These are phyloP conservation scores for Cicer arietinum DNA, from an alignment of 306 rosid genomes.

Conservation along the genomic window DNA sequence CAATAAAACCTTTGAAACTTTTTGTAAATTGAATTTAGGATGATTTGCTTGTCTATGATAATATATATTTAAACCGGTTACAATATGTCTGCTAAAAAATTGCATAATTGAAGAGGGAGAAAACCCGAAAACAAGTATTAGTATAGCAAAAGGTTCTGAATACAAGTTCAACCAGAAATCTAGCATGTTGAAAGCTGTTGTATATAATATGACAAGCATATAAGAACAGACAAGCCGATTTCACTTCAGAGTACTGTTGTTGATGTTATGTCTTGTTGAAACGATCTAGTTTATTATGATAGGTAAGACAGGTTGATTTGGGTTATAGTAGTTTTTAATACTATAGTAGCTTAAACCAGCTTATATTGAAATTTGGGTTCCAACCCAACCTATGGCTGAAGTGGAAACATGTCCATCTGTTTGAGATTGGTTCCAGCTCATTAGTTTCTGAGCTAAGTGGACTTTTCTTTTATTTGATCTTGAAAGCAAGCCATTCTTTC, in stretches of 20 bases:
- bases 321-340: not conserved
- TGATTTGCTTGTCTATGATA: not conserved
- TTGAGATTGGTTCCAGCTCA: slow-evolving; percentile 5
- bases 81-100: not conserved
- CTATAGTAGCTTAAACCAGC: not conserved
- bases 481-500: slow-evolving; percentile 28
- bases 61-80: not conserved
- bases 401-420: not conserved
- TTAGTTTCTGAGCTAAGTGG: slow-evolving; percentile 2
- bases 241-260: not conserved
- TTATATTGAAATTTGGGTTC: slow-evolving; percentile 12
- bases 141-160: not conserved
- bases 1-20: not conserved
- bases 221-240: not conserved
- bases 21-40: not conserved
- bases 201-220: not conserved
- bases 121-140: not conserved
- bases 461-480: slow-evolving; percentile 25
- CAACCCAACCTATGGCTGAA: slow-evolving; percentile 26
- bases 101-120: slow-evolving; percentile 9
- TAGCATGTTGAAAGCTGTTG: slow-evolving; percentile 2
- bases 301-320: slow-evolving; percentile 1
- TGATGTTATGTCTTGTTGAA: not conserved
- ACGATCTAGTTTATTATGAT: not conserved
- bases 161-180: slow-evolving; percentile 2